Base-by-base conservation (phyloP, 2,329 filamentous ascomycete genomes). In the Biscogniauxia sp. region DNA sequence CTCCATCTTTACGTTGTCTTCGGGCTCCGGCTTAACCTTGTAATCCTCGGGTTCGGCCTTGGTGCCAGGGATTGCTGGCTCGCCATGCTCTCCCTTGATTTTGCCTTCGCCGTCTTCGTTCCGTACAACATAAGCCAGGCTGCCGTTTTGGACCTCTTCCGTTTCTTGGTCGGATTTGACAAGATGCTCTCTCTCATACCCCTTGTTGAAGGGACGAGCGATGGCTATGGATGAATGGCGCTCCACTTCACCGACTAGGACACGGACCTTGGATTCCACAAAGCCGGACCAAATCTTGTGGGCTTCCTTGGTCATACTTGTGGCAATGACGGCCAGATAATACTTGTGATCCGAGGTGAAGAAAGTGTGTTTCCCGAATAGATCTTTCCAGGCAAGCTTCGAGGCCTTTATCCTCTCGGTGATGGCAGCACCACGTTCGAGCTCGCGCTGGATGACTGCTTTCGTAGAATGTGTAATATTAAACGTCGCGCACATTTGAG, bases 401-500 rank as follows among this genome's bases (percentile, higher is more conserved):
- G 90, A 91, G 32, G 83, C 74, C 77, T 94, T 89, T 63, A 99
- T 96, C 68, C 87, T 86, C 64, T 91, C 88, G 9, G 92, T 87
- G 58, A 97, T 89, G 56, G 91, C 82, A 56, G 88, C 85, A 5
- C 89, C 95, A 45, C 91, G 87, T 64, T 88, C 83, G 20, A 98
- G 84, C 73, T 99, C 95, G 53, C 88, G 84, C 66, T 92, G 85
- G 71, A 99, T 93, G 55, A 97, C 87, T 6, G 85, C 80, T 79
- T 93, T 92, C 1, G 93, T 96, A 0, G 94, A 98, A 66, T 86
- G 82, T 2, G 91, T 93, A 62, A 99, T 89, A 71, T 97, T 98
- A 79, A 96, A 95, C 0, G 95, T 98, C 1, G 95, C 90, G 75
- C 95, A 98, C 93, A 97, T 98, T 55, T 93, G 96, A 2, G 95